Conservation (phyloP, 192 early-diverging fungal species). For the Cetraspora pellucida region DNA sequence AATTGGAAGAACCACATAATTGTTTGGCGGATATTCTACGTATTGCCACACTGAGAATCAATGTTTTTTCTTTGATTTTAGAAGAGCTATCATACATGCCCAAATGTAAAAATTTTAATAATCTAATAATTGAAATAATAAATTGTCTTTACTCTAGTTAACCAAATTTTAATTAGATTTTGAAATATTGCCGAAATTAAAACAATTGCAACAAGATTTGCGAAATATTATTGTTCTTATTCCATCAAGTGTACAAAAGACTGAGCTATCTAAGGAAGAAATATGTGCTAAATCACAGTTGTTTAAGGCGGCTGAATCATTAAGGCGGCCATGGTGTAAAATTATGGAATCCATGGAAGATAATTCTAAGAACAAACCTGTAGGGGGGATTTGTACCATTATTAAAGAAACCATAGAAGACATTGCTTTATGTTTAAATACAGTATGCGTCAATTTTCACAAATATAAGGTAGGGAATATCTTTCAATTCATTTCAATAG, state of each 20-base stretch:
- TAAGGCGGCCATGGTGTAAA: background rate
- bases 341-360: background rate
- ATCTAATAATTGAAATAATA: no score
- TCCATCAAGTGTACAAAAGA: background rate
- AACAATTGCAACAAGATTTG: background rate
- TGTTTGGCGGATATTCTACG: no score
- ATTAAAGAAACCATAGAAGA: background rate
- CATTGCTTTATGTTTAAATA: background rate
- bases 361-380: background rate
- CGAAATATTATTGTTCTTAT: background rate
- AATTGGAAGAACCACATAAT: no score
- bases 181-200: no score
- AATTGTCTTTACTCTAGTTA: no score
- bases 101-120: no score
- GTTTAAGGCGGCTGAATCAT: background rate
- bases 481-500: background rate
- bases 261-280: background rate
- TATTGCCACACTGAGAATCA: no score
- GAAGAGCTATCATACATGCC: no score
- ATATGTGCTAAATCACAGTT: background rate
- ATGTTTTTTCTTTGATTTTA: no score
- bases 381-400: background rate
- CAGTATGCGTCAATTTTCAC: background rate
- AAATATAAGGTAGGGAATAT: slow-evolving; percentile 18
- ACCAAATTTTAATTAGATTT: no score